Base-by-base conservation (phyloP, 495 filamentous ascomycete species). In the Xylaria nigripes region DNA sequence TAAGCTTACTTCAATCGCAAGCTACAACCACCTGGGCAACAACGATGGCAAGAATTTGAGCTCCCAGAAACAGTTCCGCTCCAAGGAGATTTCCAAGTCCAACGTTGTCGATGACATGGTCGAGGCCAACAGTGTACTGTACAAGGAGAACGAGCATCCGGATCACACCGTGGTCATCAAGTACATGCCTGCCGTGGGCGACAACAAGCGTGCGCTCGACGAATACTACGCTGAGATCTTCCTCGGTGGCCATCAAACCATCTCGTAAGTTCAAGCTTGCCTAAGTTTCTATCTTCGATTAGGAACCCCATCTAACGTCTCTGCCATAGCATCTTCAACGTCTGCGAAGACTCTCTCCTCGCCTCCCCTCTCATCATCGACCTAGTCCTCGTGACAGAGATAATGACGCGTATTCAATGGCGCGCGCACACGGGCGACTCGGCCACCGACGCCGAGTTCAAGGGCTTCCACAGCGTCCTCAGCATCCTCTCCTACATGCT, bases 211-310 rank as follows among this genome's bases (percentile, higher is more conserved):
- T 64, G 93, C 93, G 48, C 78, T 98, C 43, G 93, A 98, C 65
- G 93, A 98, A 76, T 98, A 98, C 80, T 96, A 95, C 64, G 94
- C 87, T 51, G 94, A 98, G 80, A 98, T 98, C 72, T 98, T 98
- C 82, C 81, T 96, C 77, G 93, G 93, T 59, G 93, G 93, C 25
- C 94, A 97, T 75, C 93, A 98, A 77, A 96, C 90, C 59, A 97
- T 98, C 72, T 84, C 81, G 77, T 81, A 69, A 72, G 77, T 70
- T 29, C 16, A 36, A 10, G 13, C 13, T 15, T 36, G 7, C 32
- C 32, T n/a, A 36, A 15, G 13, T 12, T 36, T 10, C 27, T 30
- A 30, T 30, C n/a, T n/a, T n/a, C 27, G 27, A 30, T 30, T 30
- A 4, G 44, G 41, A 45, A 12, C 16, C 6, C 10, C 4, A 30